Conservation (phyloP, 208 protist genomes). For the Leishmania martiniquensis region DNA sequence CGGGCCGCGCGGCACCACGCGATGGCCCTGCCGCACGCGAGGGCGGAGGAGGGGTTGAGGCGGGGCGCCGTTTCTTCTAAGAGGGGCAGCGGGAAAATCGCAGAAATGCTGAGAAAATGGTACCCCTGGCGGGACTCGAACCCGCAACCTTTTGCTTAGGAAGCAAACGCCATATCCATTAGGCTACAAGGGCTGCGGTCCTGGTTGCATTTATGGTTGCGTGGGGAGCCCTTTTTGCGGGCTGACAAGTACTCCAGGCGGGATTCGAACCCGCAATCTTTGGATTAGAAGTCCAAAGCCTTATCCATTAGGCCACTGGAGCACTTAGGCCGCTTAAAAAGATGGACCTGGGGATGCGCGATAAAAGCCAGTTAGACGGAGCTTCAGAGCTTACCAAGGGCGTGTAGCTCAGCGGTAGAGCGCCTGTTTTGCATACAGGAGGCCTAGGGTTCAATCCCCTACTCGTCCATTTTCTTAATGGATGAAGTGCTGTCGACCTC, state of each 20-base stretch:
- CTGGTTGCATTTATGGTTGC: too few relatives aligned
- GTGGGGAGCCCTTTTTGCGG: not conserved
- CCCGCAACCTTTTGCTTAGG: conserved; percentile 92
- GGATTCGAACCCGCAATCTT: conserved; percentile 92
- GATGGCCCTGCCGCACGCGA: too few relatives aligned
- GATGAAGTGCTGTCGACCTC: too few relatives aligned
- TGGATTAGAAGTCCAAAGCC: conserved; percentile 92
- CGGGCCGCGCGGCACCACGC: too few relatives aligned
- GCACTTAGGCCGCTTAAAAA: too few relatives aligned
- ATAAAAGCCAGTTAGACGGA: too few relatives aligned
- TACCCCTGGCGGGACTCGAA: conserved; percentile 91
- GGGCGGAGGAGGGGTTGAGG: too few relatives aligned
- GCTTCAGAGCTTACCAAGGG: conserved; percentile 21
- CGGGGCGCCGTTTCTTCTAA: not conserved
- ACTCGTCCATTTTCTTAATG: conserved; percentile 61
- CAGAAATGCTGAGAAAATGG: too few relatives aligned
- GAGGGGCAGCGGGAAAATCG: too few relatives aligned
- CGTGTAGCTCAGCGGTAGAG: conserved; percentile 92
- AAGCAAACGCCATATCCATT: conserved; percentile 92
- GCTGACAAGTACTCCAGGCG: conserved; percentile 74
- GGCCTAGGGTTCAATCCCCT: conserved; percentile 88
- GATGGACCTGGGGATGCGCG: too few relatives aligned
- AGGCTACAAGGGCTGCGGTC: conserved; percentile 31
- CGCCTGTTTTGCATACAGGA: conserved; percentile 88
- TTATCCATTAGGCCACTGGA: conserved; percentile 92